Evolutionary conservation across 2,329 filamentous ascomycete genomes (phyloP).

Genomic region (Exophiala phaeomuriformis): DNA sequence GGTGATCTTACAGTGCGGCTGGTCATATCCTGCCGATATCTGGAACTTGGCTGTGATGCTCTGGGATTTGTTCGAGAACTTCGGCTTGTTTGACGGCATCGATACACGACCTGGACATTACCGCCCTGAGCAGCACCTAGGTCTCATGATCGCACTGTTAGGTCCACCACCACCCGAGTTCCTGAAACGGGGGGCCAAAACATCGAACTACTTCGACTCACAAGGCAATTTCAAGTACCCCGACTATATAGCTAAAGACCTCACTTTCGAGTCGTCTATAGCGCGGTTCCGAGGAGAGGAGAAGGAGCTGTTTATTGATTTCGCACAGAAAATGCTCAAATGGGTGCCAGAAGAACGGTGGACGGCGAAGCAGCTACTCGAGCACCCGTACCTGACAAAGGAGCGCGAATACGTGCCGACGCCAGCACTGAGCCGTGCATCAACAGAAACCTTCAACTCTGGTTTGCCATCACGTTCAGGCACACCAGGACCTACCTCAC

Average conservation of each 20-base stretch:
- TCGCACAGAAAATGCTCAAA: slow-evolving; percentile 32
- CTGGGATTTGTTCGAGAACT: slow-evolving; percentile 36
- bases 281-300: slow-evolving; percentile 30
- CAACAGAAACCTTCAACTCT: slow-evolving; percentile 17
- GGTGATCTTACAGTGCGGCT: slow-evolving; percentile 36
- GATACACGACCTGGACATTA: slow-evolving; percentile 33
- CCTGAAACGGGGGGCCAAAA: slow-evolving; percentile 31
- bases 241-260: slow-evolving; percentile 18
- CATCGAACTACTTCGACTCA: slow-evolving; percentile 28
- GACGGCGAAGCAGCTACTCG: slow-evolving; percentile 33
- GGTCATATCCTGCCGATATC: slow-evolving; percentile 36
- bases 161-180: slow-evolving; percentile 35
- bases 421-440: slow-evolving; percentile 16
- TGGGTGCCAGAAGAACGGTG: slow-evolving; percentile 34
- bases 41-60: slow-evolving; percentile 38
- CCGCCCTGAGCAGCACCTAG: slow-evolving; percentile 35
- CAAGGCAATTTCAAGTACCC: slow-evolving; percentile 23
- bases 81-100: slow-evolving; percentile 35
- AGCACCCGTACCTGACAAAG: slow-evolving; percentile 33
- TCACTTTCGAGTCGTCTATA: slow-evolving; percentile 19
- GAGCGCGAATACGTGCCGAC: slow-evolving; percentile 16
- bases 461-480: slow-evolving; percentile 12
- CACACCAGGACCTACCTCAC: slow-evolving; percentile 12
- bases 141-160: slow-evolving; percentile 40
- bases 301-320: slow-evolving; percentile 31